Evolutionary conservation across 768 basidiomycete species (phyloP).

Genomic region (Dioszegia crocea): DNA sequence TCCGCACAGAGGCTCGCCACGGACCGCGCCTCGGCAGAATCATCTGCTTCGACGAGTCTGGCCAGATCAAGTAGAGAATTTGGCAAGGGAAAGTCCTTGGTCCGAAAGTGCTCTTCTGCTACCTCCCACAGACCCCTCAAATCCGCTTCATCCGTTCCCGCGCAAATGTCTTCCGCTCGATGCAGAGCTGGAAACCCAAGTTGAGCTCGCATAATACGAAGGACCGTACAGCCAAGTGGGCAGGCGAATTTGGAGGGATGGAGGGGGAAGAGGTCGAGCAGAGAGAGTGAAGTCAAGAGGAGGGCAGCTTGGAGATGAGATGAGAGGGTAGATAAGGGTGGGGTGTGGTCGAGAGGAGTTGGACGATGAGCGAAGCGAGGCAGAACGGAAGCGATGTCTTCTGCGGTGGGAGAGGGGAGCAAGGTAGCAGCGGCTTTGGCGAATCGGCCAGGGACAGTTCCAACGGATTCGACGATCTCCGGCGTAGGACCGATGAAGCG

Average conservation of each 20-base stretch:
- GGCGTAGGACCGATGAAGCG: not conserved
- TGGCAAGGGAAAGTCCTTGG: not conserved
- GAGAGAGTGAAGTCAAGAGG: slow-evolving; percentile 16
- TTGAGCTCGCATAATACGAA: slow-evolving; percentile 29
- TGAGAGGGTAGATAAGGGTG: not conserved
- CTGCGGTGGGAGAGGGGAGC: not conserved
- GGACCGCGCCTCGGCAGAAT: not conserved
- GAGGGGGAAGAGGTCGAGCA: slow-evolving; percentile 39
- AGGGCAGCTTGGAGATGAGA: not conserved
- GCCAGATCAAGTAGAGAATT: not conserved
- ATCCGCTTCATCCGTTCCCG: slow-evolving; percentile 26
- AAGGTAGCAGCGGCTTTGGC: not conserved
- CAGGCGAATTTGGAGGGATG: slow-evolving; percentile 34
- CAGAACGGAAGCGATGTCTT: not conserved
- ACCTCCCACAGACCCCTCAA: slow-evolving; percentile 15
- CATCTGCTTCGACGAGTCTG: not conserved
- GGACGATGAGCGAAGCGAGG: not conserved
- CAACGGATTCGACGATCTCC: not conserved
- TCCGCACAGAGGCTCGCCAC: not conserved
- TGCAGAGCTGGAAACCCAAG: slow-evolving; percentile 37
- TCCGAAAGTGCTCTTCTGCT: not conserved
- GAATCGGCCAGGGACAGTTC: not conserved
- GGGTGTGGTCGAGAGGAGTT: not conserved
- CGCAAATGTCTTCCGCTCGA: slow-evolving; percentile 27
- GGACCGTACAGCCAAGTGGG: slow-evolving; percentile 23